Evolutionary conservation across 2,329 filamentous ascomycete species (phyloP).

Genomic region (Pseudopithomyces maydicus): DNA sequence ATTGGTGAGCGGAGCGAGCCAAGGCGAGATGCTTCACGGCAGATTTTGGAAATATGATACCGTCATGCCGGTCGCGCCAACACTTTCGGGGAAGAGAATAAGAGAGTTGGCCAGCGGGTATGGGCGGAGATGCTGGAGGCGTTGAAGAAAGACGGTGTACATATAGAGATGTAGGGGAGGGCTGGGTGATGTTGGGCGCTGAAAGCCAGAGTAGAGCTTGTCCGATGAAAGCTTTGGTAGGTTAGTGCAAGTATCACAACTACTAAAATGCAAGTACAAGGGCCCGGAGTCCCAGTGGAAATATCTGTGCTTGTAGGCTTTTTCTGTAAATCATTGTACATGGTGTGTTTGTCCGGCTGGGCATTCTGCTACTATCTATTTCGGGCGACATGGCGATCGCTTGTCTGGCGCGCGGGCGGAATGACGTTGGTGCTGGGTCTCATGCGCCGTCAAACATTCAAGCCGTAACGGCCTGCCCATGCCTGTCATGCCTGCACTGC

Average conservation of each 20-base stretch:
- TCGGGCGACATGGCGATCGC: not conserved
- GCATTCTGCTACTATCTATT: not conserved
- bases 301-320: too few relatives aligned
- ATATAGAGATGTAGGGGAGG: conserved; percentile 12
- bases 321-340: not conserved
- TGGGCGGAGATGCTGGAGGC: conserved; percentile 42
- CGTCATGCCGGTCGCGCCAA: conserved; percentile 34
- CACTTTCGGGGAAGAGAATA: conserved; percentile 39
- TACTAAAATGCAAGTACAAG: too few relatives aligned
- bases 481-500: not conserved
- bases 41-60: conserved; percentile 44
- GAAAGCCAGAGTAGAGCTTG: not conserved
- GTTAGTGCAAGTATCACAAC: too few relatives aligned
- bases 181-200: conserved; percentile 9
- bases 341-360: not conserved
- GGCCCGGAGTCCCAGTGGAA: too few relatives aligned
- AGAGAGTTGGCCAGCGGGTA: conserved; percentile 31
- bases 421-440: conserved; percentile 6
- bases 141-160: conserved; percentile 37
- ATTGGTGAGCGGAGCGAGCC: conserved; percentile 39
- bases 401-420: not conserved
- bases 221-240: too few relatives aligned
- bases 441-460: not conserved
- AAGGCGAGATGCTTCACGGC: conserved; percentile 40
- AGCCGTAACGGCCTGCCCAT: not conserved